Evolutionary conservation across 768 basidiomycete species (phyloP).

Genomic region (Wakefieldia striispora): DNA sequence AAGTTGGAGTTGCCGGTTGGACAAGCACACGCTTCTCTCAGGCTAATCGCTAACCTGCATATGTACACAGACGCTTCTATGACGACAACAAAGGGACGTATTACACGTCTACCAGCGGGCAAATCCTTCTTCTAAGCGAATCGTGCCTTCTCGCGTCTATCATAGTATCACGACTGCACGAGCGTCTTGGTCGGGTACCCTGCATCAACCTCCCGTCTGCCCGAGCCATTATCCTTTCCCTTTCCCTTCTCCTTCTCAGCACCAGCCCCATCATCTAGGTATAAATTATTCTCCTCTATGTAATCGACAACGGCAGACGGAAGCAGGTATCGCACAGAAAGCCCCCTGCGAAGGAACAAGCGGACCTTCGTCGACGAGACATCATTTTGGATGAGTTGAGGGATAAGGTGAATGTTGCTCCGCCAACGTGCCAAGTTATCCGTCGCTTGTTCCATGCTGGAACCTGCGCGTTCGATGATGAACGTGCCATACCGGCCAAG

Average conservation of each 20-base stretch:
- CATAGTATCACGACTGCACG: constrained; percentile 6
- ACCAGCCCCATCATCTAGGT: constrained; percentile 55
- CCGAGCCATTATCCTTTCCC: constrained; percentile 29
- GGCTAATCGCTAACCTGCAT: neutral
- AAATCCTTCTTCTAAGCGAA: no score
- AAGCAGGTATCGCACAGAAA: constrained; percentile 86
- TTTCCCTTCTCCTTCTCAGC: constrained; percentile 39
- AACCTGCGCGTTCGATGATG: constrained; percentile 93
- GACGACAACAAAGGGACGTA: no score
- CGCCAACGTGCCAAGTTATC: constrained; percentile 74
- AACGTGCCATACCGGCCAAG: constrained; percentile 91
- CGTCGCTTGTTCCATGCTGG: constrained; percentile 82
- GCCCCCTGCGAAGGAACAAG: constrained; percentile 72
- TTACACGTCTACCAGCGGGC: no score
- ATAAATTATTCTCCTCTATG: constrained; percentile 81
- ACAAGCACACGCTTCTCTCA: no score
- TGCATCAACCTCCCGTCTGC: constrained; percentile 29
- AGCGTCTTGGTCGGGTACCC: constrained; percentile 8
- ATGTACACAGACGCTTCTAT: neutral
- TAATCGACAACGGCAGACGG: constrained; percentile 92
- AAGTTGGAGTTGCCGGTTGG: no score
- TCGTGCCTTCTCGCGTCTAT: no score
- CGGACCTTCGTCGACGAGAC: constrained; percentile 94
- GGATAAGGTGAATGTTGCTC: constrained; percentile 86
- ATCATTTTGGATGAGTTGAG: constrained; percentile 95